Evolutionary conservation across 192 early-diverging fungal genomes (phyloP), one percentile per base, ranked within the genome.

Genomic region (Coemansia furcata): DNA sequence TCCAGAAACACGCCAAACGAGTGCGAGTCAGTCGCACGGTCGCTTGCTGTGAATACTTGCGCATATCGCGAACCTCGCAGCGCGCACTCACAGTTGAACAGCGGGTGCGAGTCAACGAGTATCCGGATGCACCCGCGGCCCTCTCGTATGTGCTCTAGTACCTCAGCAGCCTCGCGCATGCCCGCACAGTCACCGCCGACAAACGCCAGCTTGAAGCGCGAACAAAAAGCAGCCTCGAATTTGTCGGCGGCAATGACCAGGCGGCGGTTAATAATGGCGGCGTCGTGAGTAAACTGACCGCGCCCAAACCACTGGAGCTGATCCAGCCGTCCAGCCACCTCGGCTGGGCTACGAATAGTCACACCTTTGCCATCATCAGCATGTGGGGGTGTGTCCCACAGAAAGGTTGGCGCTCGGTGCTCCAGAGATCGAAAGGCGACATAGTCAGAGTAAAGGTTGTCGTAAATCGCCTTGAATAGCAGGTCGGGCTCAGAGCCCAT

Each of bases 281-380:
- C 55, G 26, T 69, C 66, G 40, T 44, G 14, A 1, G 69, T 63
- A 21, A 72, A 71, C 36, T 33, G 40, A 2, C 65, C 80, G 3
- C 67, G 71, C 5, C 71, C 74, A 63, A 82, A 78, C 80, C 80
- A 82, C 69, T 68, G 72, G 26, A 82, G 76, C 69, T 82, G 80
- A 37, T 82, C 80, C 49, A 82, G 52, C 4, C 80, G 64, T 58
- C 71, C 72, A 19, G 75, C 80, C 29, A 77, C 64, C 26, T 50
- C 54, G 9, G 40, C 64, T 9, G 74, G 60, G 50, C 50, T 52
- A 26, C 50, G 21, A 60, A 35, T 15, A 17, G 30, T 58, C 26
- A 14, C 14, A 1, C 15, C 14, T 14, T 23, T 35, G 0, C 47
- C 54, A 7, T 37, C 33, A 17, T 37, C 37, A 2, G 11, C 42